These are phyloP conservation scores for Russula virescens DNA, from an alignment of 768 basidiomycete genomes.

Conservation along the genomic window DNA sequence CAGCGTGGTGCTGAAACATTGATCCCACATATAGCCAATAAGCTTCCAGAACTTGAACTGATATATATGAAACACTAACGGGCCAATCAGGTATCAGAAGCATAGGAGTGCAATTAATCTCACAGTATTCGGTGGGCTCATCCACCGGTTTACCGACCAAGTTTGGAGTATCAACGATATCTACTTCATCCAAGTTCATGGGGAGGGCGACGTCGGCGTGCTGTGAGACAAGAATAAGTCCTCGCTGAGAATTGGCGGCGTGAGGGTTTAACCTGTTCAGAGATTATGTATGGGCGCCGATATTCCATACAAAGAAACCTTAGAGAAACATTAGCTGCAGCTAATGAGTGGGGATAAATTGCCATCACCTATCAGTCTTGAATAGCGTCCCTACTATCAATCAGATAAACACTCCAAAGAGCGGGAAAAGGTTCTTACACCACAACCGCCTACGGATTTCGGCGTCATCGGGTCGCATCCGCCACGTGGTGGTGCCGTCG, in stretches of 20 bases:
- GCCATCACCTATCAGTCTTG: slow-evolving; percentile 23
- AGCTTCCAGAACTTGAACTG: slow-evolving; percentile 16
- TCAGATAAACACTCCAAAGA: not conserved
- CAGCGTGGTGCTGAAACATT: slow-evolving; percentile 24
- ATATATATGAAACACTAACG: slow-evolving; percentile 22
- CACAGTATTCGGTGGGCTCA: slow-evolving; percentile 24
- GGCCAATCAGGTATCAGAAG: not conserved
- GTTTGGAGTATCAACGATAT: slow-evolving; percentile 17
- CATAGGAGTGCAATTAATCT: not conserved
- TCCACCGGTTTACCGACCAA: slow-evolving; percentile 24
- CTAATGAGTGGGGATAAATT: not conserved
- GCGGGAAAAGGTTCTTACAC: slow-evolving; percentile 21
- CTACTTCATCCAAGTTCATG: slow-evolving; percentile 25
- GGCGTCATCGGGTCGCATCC: slow-evolving; percentile 25
- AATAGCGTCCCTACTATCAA: slow-evolving; percentile 22
- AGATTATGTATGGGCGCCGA: slow-evolving; percentile 26
- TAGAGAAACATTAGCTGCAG: not conserved
- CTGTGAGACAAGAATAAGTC: slow-evolving; percentile 9
- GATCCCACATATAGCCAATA: slow-evolving; percentile 25
- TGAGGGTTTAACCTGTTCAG: slow-evolving; percentile 21
- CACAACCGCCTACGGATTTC: slow-evolving; percentile 25
- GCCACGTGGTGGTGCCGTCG: slow-evolving; percentile 24
- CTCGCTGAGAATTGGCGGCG: not conserved
- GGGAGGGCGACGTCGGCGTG: slow-evolving; percentile 25
- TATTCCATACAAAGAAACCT: slow-evolving; percentile 22